Evolutionary conservation across 2,329 filamentous ascomycete genomes (phyloP), one percentile per base, ranked within the genome.

Genomic region (Xylaria sp.): DNA sequence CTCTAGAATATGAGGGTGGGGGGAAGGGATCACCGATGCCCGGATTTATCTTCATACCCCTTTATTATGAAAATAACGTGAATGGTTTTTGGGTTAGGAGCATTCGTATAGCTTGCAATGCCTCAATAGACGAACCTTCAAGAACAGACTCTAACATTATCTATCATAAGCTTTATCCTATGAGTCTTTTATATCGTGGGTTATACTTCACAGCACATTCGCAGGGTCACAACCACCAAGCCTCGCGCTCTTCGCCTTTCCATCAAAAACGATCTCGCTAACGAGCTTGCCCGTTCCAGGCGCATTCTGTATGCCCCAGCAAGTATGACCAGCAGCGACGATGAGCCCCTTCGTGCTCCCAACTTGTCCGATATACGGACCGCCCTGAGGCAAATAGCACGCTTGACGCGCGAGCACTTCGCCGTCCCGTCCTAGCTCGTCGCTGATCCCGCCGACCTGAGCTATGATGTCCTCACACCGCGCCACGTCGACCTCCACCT

Each of bases 261-360:
- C 88, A 63, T 91, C 88, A 73, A 90, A 86, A 1, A 91, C 79
- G 75, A 90, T 85, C 77, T 91, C 89, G 70, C 87, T 89, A 68
- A 90, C 86, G 59, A 91, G 75, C 79, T 89, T 89, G 1, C 89
- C 89, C 9, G 92, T 94, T 4, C 84, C 92, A 1, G 91, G 91
- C 23, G 87, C 91, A 80, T 94, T 94, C 80, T 94, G 92, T 48
- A 94, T 93, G 0, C 92, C 92, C 92, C 92, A 94, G 77, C 92
- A 94, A 2, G 90, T 93, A 81, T 94, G 92, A 0, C 92, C 92
- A 0, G 90, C 85, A 1, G 92, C 92, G 71, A 94, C 82, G 59
- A 90, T 83, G 51, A 93, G 76, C 0, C 92, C 92, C 69, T 59
- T 86, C 0, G 87, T 85, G 4, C 68, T 70, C 6, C 86, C 85